A percentile compares a stretch with the other conserved stretches of the same genome.
phyloP scores from a whole-genome alignment of 1,284 basidiomycete genomes.

The Rhodotorula sp. region DNA sequence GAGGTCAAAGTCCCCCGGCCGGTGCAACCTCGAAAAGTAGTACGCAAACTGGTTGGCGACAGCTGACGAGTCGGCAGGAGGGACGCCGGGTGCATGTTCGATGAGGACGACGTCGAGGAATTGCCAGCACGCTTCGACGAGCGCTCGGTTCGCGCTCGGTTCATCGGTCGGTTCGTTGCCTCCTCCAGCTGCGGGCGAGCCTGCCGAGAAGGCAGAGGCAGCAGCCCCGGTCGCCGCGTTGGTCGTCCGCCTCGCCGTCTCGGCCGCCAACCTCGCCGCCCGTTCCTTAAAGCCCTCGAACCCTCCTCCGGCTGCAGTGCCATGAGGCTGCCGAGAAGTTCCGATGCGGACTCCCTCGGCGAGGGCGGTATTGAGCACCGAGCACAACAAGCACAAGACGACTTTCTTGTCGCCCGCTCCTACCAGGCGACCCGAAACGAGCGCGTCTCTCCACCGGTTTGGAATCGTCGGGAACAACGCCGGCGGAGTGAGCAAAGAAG shows the following conservation, averaged over 20 bases:
- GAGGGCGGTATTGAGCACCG: slow-evolving; percentile 82
- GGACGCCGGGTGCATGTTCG: slow-evolving; percentile 16
- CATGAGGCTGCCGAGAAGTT: too few species aligned
- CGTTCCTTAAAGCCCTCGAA: slow-evolving; percentile 14
- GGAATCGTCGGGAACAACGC: slow-evolving; percentile 71
- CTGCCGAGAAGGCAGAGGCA: not conserved
- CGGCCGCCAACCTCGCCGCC: slow-evolving; percentile 25
- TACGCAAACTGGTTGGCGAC: slow-evolving; percentile 79
- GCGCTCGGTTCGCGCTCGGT: not conserved
- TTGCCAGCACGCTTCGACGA: slow-evolving; percentile 22
- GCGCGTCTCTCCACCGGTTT: slow-evolving; percentile 70
- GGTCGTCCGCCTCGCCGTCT: slow-evolving; percentile 23
- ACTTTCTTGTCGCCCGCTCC: slow-evolving; percentile 32
- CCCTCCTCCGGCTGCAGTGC: not conserved
- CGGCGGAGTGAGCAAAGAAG: slow-evolving; percentile 67
- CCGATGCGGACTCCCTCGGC: slow-evolving; percentile 49
- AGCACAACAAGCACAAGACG: slow-evolving; percentile 76
- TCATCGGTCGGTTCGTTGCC: not conserved
- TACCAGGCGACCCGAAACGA: slow-evolving; percentile 18
- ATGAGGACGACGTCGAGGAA: slow-evolving; percentile 28
- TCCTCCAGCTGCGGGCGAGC: not conserved
- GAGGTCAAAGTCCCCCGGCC: slow-evolving; percentile 79
- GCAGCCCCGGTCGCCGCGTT: not conserved
- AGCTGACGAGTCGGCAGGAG: not conserved
- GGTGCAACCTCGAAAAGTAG: slow-evolving; percentile 85